Conservation (phyloP, 83 land plant species). For the Larix sibirica region DNA sequence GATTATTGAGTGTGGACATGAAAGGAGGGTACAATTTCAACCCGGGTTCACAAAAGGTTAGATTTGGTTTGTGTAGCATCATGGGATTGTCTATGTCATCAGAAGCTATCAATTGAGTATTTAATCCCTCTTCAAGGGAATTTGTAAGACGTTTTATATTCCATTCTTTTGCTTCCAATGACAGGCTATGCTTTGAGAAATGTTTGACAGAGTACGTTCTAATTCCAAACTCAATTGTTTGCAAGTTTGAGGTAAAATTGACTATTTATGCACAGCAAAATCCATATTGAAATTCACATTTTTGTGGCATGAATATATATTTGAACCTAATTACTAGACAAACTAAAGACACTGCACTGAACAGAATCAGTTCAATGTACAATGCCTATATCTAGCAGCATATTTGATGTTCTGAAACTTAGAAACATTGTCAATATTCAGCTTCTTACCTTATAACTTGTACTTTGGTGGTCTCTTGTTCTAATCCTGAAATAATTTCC, state of each 20-base stretch:
- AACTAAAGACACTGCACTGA: background rate
- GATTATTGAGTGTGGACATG: slow-evolving; percentile 42
- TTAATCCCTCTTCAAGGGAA: too few species aligned
- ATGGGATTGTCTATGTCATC: background rate
- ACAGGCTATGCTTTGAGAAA: background rate
- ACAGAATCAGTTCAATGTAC: background rate
- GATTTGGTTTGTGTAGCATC: background rate
- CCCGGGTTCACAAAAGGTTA: slow-evolving; percentile 43
- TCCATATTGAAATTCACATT: too few species aligned
- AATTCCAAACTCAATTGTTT: background rate
- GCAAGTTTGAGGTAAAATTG: background rate
- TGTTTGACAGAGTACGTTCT: background rate
- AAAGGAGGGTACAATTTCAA: slow-evolving; percentile 55
- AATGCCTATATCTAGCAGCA: background rate
- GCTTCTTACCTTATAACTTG: background rate
- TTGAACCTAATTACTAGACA: background rate
- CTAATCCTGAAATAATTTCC: background rate
- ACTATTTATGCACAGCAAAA: too few species aligned
- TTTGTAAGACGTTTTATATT: too few species aligned
- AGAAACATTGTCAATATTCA: background rate
- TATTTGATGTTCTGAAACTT: background rate
- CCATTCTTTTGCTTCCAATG: background rate
- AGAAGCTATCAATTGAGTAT: background rate
- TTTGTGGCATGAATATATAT: too few species aligned
- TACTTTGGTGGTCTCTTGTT: too few species aligned